A percentile compares a stretch with the other conserved stretches of the same genome.
Evolutionary conservation across 257 asterid genomes (phyloP).

Genomic region (Rhazya stricta): DNA sequence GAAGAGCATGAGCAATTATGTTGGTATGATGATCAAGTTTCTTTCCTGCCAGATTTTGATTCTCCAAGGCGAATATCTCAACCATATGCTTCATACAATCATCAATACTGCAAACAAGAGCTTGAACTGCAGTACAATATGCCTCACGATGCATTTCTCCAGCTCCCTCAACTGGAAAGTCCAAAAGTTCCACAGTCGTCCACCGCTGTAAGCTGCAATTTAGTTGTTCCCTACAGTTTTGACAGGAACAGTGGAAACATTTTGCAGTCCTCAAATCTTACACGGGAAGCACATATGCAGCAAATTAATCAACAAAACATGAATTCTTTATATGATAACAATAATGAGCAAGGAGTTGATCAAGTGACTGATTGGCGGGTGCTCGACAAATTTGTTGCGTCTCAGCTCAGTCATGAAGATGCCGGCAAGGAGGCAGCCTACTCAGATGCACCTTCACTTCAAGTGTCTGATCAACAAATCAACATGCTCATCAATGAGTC

Average conservation of each 20-base stretch:
- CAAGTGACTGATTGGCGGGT: conserved; percentile 66
- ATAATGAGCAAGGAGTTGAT: conserved; percentile 26
- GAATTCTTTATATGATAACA: conserved; percentile 6
- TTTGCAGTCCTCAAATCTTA: conserved; percentile 15
- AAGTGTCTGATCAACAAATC: conserved; percentile 28
- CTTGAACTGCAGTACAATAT: conserved; percentile 36
- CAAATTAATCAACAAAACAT: conserved; percentile 8
- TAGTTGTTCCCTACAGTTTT: conserved; percentile 20
- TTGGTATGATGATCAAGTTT: conserved; percentile 58
- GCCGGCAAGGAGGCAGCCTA: conserved; percentile 16
- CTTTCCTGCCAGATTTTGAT: conserved; percentile 50
- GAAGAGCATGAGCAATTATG: conserved; percentile 41
- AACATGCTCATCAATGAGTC: conserved; percentile 25
- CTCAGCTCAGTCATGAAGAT: conserved; percentile 49
- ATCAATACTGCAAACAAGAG: conserved; percentile 39
- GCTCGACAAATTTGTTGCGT: conserved; percentile 62
- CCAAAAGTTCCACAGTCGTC: conserved; percentile 40
- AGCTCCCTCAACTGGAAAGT: conserved; percentile 59
- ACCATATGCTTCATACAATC: conserved; percentile 22
- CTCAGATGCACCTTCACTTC: conserved; percentile 25
- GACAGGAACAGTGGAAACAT: conserved; percentile 14
- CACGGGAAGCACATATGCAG: conserved; percentile 13
- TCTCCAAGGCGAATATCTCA: conserved; percentile 32
- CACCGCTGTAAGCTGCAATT: conserved; percentile 14
- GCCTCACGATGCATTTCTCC: conserved; percentile 40